Conservation (phyloP, 805 yeast species). For the Spathaspora girioi region DNA sequence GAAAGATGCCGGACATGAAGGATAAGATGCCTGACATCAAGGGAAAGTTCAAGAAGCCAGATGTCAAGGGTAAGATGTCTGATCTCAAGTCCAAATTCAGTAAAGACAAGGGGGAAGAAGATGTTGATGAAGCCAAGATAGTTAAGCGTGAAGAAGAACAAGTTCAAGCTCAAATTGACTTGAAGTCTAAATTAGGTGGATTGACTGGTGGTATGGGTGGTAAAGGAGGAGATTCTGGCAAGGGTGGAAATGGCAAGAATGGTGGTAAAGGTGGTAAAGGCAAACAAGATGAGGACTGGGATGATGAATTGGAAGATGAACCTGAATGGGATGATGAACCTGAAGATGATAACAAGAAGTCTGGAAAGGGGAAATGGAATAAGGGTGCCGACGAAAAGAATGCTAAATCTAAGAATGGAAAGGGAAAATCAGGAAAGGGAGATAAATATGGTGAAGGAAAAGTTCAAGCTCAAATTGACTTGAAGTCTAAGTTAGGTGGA, state of each 20-base stretch:
- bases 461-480: not conserved
- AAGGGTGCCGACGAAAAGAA: not conserved
- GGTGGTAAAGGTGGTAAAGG: conserved; percentile 2
- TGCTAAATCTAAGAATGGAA: not conserved
- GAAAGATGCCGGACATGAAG: not conserved
- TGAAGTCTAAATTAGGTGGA: not conserved
- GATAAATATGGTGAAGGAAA: not conserved
- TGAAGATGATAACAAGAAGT: not conserved
- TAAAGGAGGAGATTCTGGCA: not conserved
- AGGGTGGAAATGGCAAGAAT: not conserved
- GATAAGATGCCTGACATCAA: not conserved
- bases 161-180: not conserved
- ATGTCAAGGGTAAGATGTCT: not conserved
- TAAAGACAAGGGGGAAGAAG: conserved; percentile 3
- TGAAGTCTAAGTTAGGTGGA: not conserved
- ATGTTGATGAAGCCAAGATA: conserved; percentile 1
- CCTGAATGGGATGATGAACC: not conserved
- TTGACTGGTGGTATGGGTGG: conserved; percentile 1
- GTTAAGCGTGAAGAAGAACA: not conserved
- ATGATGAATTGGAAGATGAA: not conserved
- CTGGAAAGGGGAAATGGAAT: not conserved
- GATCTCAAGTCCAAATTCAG: conserved; percentile 2
- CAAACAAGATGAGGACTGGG: not conserved
- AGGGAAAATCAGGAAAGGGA: not conserved
- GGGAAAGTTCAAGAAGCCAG: not conserved